Evolutionary conservation across 164 flowering plant species (phyloP).

Genomic region (Magnolia kwangsiensis): DNA sequence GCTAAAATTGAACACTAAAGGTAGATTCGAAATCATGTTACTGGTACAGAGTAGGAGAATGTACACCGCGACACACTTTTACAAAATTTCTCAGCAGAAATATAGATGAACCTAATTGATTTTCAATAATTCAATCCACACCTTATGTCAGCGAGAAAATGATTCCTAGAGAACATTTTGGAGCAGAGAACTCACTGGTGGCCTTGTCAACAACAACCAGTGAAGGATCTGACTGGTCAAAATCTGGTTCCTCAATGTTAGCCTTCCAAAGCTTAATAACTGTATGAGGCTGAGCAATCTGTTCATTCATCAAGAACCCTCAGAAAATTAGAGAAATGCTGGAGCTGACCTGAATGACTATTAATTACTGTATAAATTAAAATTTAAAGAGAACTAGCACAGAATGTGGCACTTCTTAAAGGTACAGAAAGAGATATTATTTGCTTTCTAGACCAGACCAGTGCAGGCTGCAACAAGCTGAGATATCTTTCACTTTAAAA

Average conservation of each 20-base stretch:
- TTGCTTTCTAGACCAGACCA: background rate
- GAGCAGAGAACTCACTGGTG: background rate
- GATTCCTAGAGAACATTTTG: background rate
- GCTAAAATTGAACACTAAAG: too few species aligned
- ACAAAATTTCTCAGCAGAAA: too few species aligned
- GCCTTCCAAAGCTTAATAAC: slow-evolving; percentile 79
- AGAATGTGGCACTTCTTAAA: background rate
- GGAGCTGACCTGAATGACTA: background rate
- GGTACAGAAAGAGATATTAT: background rate
- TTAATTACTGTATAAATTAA: background rate
- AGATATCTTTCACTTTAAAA: background rate
- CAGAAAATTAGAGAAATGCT: background rate
- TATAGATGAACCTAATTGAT: too few species aligned
- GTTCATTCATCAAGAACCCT: slow-evolving; percentile 14
- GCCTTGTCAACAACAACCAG: background rate
- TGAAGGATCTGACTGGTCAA: slow-evolving; percentile 59
- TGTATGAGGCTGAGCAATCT: slow-evolving; percentile 80
- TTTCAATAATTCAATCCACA: too few species aligned
- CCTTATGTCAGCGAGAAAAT: background rate
- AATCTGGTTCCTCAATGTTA: slow-evolving; percentile 68
- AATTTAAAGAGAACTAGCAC: background rate
- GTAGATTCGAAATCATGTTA: too few species aligned
- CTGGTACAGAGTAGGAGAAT: slow-evolving; percentile 1
- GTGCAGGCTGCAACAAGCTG: background rate
- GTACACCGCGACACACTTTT: too few species aligned